Conservation (phyloP, 768 basidiomycete genomes). For the Pholiota conissans region DNA sequence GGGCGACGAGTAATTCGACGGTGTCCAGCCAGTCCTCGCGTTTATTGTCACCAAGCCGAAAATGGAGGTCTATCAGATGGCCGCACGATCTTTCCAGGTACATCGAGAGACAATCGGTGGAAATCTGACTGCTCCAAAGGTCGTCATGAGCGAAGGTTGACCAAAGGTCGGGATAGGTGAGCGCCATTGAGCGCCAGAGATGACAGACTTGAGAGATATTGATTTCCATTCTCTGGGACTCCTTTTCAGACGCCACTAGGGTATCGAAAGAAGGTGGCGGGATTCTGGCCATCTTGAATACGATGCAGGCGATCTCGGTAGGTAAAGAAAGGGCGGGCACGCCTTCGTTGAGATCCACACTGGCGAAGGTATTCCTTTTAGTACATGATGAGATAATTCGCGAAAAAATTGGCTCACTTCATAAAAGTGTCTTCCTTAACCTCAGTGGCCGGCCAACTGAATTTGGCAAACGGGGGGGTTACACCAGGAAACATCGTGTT, state of each 20-base stretch:
- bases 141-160: conserved; percentile 2
- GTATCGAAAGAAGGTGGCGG: neutral
- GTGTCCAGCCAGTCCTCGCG: neutral
- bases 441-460: no score
- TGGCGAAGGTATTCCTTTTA: no score
- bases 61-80: neutral
- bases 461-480: no score
- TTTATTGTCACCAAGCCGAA: neutral
- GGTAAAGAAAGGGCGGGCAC: neutral
- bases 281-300: neutral
- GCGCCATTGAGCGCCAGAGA: conserved; percentile 7
- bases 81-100: conserved; percentile 6
- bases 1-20: neutral
- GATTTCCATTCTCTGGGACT: neutral
- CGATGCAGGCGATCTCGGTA: neutral
- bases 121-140: neutral
- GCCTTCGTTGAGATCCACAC: neutral
- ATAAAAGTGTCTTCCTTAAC: no score
- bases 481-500: no score
- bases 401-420: no score
- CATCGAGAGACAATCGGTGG: neutral
- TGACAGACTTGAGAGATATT: conserved; percentile 3
- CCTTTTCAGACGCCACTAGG: neutral
- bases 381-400: no score
- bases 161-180: conserved; percentile 7